phyloP scores from a whole-genome alignment of 2,329 filamentous ascomycete species.

The Catunica adiposa region DNA sequence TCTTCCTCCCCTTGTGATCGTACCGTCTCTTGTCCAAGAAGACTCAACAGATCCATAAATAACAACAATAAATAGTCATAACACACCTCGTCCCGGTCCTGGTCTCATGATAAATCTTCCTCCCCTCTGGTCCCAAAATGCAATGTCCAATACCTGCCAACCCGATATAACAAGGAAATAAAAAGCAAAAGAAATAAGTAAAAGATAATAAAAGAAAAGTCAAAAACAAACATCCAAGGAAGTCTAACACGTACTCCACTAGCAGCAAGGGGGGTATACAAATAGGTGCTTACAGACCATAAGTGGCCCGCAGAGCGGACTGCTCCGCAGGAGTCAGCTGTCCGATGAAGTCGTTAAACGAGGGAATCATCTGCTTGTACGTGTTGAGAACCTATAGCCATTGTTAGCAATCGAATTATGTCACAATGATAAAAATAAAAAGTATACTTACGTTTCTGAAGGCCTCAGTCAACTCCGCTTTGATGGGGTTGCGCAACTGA shows the following conservation, averaged over 20 bases:
- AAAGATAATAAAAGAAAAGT: slow-evolving; percentile 6
- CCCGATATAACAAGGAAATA: slow-evolving; percentile 1
- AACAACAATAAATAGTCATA: not conserved
- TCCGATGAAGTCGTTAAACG: slow-evolving; percentile 38
- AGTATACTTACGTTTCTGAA: slow-evolving; percentile 56
- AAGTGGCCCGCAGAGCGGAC: slow-evolving; percentile 31
- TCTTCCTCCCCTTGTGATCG: not conserved
- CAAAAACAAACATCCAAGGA: slow-evolving; percentile 1
- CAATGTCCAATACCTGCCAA: slow-evolving; percentile 1
- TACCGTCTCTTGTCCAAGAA: not conserved
- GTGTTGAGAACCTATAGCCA: slow-evolving; percentile 30
- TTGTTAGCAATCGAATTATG: slow-evolving; percentile 15
- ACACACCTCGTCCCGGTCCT: not conserved
- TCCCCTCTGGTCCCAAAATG: slow-evolving; percentile 7
- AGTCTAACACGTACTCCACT: not conserved
- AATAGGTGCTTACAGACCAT: slow-evolving; percentile 24
- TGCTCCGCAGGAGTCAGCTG: slow-evolving; percentile 35
- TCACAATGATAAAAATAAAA: not conserved
- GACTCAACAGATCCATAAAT: not conserved
- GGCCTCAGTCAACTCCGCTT: slow-evolving; percentile 49
- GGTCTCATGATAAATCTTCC: slow-evolving; percentile 5
- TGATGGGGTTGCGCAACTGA: slow-evolving; percentile 40
- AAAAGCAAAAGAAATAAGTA: slow-evolving; percentile 7
- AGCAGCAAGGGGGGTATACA: not conserved
- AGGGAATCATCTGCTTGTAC: slow-evolving; percentile 43